A percentile compares a stretch with the other conserved stretches of the same genome.
These are phyloP conservation scores for Oryza meridionalis DNA, from an alignment of 176 grass and related monocot species.

Conservation along the genomic window DNA sequence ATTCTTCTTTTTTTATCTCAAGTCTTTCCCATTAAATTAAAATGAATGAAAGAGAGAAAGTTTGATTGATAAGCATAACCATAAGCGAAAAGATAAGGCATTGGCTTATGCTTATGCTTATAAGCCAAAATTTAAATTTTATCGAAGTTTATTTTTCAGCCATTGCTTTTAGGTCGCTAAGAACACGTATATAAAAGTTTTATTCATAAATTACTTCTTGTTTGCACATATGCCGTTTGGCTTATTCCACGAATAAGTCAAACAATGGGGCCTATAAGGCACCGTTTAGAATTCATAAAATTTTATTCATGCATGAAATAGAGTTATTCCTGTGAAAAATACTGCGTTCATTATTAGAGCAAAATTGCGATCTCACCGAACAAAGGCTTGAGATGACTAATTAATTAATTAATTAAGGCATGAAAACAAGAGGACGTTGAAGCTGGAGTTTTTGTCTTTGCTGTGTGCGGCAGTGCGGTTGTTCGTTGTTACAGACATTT, in stretches of 20 bases:
- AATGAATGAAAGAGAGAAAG: background rate
- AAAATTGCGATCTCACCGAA: background rate
- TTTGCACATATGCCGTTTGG: too few relatives aligned
- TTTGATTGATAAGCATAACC: background rate
- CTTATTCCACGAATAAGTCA: too few relatives aligned
- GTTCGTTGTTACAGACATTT: background rate
- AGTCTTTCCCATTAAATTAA: background rate
- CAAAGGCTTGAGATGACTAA: background rate
- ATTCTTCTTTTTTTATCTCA: background rate
- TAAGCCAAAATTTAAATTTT: too few relatives aligned
- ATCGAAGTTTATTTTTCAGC: too few relatives aligned
- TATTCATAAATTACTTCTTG: too few relatives aligned
- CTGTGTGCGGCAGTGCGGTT: background rate
- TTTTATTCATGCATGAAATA: background rate
- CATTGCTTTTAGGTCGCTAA: too few relatives aligned
- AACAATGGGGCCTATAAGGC: background rate
- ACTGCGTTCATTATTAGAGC: background rate
- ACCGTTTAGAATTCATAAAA: background rate
- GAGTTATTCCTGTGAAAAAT: background rate
- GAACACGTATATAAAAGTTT: too few relatives aligned
- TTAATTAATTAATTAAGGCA: background rate
- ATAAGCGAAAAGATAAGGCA: too few relatives aligned
- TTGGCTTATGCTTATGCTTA: too few relatives aligned
- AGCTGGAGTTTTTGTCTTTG: background rate
- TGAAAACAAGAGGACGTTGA: background rate